Evolutionary conservation across 352 stramenopile genomes (phyloP), one percentile per base, ranked within the genome.

Genomic region (Phytophthora hybrid): DNA sequence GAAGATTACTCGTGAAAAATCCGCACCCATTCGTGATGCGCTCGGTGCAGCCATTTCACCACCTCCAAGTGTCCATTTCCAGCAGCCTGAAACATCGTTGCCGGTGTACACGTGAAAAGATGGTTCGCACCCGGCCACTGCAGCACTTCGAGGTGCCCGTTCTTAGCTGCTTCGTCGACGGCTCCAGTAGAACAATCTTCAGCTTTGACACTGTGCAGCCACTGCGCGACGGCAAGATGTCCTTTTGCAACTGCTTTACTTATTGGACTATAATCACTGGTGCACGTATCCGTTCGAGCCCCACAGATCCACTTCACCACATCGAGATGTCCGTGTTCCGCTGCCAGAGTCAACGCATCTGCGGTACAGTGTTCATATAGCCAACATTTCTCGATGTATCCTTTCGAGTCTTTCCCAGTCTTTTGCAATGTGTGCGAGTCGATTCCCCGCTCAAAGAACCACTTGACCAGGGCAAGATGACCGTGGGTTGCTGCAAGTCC

Each of bases 401-500:
- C 21, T 14, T 29, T 9, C 23, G 23, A 29, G 23, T 29, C 23
- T 29, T 29, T 3, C 23, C 23, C 23, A 29, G 3, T 29, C 1
- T 29, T 3, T 3, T 3, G 23, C 23, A 29, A 29, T 3, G 23
- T 29, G 23, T 29, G 23, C 23, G 23, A 29, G 23, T 51, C 56
- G 4, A 63, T 21, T 11, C 39, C 37, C 13, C 56, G 56, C 16
- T 49, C 37, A 19, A 19, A 32, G 1, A 63, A 32, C 56, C 56
- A 63, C 39, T 63, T 14, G 10, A 51, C 56, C 14, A 51, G 11
- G 1, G 53, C 19, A 32, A 63, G 34, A 52, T 53, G 56, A 3
- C 56, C 56, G 19, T 63, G 37, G 82, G 31, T 4, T 69, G 56
- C 56, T 23, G 32, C 32, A 39, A 47, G 13, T 21, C 34, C 32